Evolutionary conservation across 164 flowering plant genomes (phyloP).

Genomic region (Magnolia changhungtana): DNA sequence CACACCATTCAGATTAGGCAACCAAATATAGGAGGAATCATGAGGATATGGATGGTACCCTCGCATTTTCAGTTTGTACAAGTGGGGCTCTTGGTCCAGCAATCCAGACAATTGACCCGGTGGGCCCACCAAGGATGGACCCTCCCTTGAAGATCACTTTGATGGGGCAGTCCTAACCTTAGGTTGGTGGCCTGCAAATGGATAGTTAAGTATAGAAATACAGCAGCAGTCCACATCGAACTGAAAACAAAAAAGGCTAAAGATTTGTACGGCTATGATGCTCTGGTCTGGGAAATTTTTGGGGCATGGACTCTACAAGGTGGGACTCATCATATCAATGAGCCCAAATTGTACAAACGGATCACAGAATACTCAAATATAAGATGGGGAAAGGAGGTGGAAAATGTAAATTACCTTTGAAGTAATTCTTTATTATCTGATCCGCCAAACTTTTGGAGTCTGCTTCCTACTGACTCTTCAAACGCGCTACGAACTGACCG

Average conservation of each 20-base stretch:
- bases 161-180: too few relatives aligned
- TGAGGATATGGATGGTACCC: neutral
- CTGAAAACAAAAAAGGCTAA: neutral
- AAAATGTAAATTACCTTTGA: slow-evolving; percentile 50
- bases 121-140: neutral
- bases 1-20: neutral
- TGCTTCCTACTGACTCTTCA: slow-evolving; percentile 88
- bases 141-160: too few relatives aligned
- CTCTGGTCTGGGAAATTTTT: neutral
- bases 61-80: neutral
- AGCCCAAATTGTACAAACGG: neutral
- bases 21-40: neutral
- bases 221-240: too few relatives aligned
- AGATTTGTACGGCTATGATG: neutral
- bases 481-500: slow-evolving; percentile 86
- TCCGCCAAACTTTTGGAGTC: slow-evolving; percentile 80
- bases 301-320: neutral
- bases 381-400: neutral
- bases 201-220: too few relatives aligned
- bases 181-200: too few relatives aligned
- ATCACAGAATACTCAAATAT: neutral
- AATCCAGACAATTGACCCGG: neutral
- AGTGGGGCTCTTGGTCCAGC: neutral
- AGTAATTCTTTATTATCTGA: slow-evolving; percentile 75
- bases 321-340: neutral